Base-by-base conservation (phyloP, 768 basidiomycete species). In the Calocera cornea region DNA sequence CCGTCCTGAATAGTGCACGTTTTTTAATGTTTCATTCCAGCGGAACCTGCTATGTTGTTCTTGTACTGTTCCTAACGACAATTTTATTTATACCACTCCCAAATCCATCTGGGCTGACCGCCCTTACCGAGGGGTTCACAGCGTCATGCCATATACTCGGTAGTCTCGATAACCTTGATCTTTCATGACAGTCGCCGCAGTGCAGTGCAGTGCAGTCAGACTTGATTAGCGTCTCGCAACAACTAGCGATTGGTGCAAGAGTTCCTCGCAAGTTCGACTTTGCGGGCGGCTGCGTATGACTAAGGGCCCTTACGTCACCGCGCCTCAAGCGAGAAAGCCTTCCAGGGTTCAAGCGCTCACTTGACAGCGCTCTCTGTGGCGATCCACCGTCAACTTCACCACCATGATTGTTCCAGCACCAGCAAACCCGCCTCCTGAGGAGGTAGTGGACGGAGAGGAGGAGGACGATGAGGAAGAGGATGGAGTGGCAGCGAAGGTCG, bases 381-480 rank as follows among this genome's bases (percentile, higher is more conserved):
- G 8, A 47, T 8, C 44, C 7, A 47, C 44, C 36, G 5, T 38
- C 36, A 47, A 17, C 8, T 47, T 47, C 24, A 60, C 10, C 54
- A 60, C 31, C 24, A 60, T 60, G 54, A 60, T 60, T 33, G 54
- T 60, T 29, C 54, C 54, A 29, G 54, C 31, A 7, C 54, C 54
- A 5, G 31, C 10, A 19, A 60, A 60, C 31, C 54, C 54, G 19
- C 54, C 54, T 60, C 54, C 54, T 60, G 54, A 60, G 27, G 54
- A 60, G 11, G 54, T 60, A 27, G 14, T 33, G 31, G 73, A 74
- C 8, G 74, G 68, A 2, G 72, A 73, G 12, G 72, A 72, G n/a
- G 75, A 74, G 1, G 75, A 73, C 12, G 74, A 72, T 34, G 76
- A 74, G 1, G 76, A 70, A 1, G 78, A 71, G 8, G 74, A 74